phyloP scores from a whole-genome alignment of 169 alveolate species.

The Cryptosporidium canis region DNA sequence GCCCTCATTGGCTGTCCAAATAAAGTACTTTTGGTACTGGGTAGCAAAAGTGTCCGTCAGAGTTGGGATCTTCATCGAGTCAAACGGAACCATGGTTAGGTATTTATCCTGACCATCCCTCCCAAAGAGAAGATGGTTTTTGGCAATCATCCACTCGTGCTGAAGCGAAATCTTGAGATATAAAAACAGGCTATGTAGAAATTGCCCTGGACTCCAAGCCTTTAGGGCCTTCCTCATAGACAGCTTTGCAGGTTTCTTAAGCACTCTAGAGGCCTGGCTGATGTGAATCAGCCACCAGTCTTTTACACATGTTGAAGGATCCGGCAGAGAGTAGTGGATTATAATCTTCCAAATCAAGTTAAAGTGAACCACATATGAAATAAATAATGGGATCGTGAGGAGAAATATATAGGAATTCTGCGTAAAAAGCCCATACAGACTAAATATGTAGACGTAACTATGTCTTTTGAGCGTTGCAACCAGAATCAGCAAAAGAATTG shows the following conservation, averaged over 20 bases:
- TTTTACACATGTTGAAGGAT: constrained; percentile 16
- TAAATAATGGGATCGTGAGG: constrained; percentile 24
- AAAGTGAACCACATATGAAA: constrained; percentile 9
- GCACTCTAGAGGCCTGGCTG: neutral
- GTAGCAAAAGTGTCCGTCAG: neutral
- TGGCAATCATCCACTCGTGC: constrained; percentile 18
- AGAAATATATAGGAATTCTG: neutral
- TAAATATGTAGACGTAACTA: too few species aligned
- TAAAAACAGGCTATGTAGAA: neutral
- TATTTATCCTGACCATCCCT: neutral
- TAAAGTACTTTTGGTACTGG: neutral
- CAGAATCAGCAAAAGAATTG: neutral
- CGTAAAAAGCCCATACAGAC: neutral
- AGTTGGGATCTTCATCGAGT: constrained; percentile 1
- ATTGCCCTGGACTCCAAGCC: neutral
- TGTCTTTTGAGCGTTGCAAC: neutral
- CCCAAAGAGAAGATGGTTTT: neutral
- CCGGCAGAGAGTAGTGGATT: neutral
- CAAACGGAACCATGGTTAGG: neutral
- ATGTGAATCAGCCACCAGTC: constrained; percentile 65
- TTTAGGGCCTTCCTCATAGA: neutral
- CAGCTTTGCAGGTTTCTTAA: neutral
- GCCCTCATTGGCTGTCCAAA: neutral
- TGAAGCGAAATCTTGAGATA: neutral
- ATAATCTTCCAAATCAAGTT: constrained; percentile 43